Conservation (phyloP, 176 grass and related monocot species). For the Oryza rufipogon region DNA sequence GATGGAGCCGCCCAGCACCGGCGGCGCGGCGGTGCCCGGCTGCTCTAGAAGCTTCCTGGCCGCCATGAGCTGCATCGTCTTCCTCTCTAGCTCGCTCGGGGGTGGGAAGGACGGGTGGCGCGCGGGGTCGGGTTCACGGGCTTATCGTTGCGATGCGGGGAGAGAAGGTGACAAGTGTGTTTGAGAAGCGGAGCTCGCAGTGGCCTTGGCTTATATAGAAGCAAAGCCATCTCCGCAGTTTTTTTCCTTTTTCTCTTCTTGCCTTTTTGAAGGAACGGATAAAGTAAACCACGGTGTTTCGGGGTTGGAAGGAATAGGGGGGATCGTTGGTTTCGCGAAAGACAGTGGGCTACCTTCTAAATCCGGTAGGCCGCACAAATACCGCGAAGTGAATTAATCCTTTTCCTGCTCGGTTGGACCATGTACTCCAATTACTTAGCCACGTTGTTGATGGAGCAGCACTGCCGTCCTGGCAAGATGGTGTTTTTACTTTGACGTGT, state of each 20-base stretch:
- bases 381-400: background rate
- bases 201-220: conserved; percentile 42
- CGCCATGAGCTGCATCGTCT: conserved; percentile 27
- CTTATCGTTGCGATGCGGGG: conserved; percentile 22
- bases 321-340: background rate
- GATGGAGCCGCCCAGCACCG: conserved; percentile 6
- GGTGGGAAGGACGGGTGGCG: background rate
- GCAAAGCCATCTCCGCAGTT: background rate
- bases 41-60: conserved; percentile 45
- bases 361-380: background rate
- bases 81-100: background rate
- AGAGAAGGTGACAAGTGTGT: conserved; percentile 47
- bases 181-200: conserved; percentile 6
- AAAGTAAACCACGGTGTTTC: conserved; percentile 12
- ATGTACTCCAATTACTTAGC: too few species aligned
- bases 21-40: background rate
- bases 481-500: background rate
- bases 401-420: background rate
- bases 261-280: background rate
- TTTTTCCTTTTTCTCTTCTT: background rate
- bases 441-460: too few species aligned
- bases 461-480: too few species aligned
- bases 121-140: conserved; percentile 24
- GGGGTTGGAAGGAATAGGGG: background rate
- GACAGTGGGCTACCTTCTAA: background rate